Conservation (phyloP, 768 basidiomycete species). For the Amanita molliuscula region DNA sequence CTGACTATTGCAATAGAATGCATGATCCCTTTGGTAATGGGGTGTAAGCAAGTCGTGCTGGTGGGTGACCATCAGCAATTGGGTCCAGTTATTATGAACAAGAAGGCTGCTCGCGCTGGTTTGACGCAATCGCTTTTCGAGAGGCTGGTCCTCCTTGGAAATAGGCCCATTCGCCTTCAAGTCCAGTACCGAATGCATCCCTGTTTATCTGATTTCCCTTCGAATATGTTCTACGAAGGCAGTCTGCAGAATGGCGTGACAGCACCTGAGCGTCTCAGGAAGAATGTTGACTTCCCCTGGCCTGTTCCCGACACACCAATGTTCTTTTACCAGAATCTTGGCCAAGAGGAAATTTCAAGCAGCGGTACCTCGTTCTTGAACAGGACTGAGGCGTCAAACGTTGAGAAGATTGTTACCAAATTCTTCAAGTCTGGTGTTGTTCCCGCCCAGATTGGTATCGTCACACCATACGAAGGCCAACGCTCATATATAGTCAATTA, state of each 20-base stretch:
- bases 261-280: constrained; percentile 91
- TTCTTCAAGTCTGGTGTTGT: constrained; percentile 99
- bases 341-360: constrained; percentile 97
- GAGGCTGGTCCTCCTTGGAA: constrained; percentile 88
- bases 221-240: constrained; percentile 99
- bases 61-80: constrained; percentile 98
- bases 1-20: constrained; percentile 53
- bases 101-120: constrained; percentile 98
- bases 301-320: constrained; percentile 94
- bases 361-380: constrained; percentile 98
- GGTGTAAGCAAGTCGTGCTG: constrained; percentile 96
- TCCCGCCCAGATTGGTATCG: constrained; percentile 92
- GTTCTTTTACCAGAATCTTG: constrained; percentile 99
- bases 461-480: constrained; percentile 98
- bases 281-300: constrained; percentile 99
- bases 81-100: constrained; percentile 99
- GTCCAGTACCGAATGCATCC: constrained; percentile 99
- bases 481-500: constrained; percentile 97
- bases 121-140: constrained; percentile 98
- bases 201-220: constrained; percentile 97
- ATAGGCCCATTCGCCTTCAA: constrained; percentile 95
- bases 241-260: constrained; percentile 98
- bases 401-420: constrained; percentile 99
- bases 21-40: constrained; percentile 97
- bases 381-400: constrained; percentile 97